Base-by-base conservation (phyloP, 495 filamentous ascomycete species). In the Annulohypoxylon moriforme region DNA sequence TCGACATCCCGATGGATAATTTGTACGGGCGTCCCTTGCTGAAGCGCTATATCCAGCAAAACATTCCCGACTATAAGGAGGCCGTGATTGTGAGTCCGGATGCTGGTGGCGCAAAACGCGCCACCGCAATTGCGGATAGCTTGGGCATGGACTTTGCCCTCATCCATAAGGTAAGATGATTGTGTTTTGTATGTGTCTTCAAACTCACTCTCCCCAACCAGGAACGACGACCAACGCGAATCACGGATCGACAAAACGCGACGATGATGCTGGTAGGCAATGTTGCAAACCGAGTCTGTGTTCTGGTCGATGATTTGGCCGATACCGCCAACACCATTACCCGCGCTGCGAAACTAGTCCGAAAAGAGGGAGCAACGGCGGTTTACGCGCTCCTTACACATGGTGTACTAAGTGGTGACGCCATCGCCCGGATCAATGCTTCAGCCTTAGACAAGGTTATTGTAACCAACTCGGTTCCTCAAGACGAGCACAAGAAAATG, bases 181-280 rank as follows among this genome's bases (percentile, higher is more conserved):
- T 62, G 61, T 71, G 46, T 71, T 61, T 61, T 61, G 53, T 76
- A 67, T 67, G 44, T 58, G 78, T 75, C 71, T 73, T 80, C 76
- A 73, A 71, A 85, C 73, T 74, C 69, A 81, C 73, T 77, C 72
- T 60, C 72, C 68, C 34, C 42, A 61, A 44, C 49, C 81, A 97
- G 94, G 96, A 99, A 86, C 95, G 96, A 64, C 93, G 96, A 33
- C 94, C 94, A n/a, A 98, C 94, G 42, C 91, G 91, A 62, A 94
- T 96, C 79, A 92, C 90, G 14, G 94, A 97, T 78, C 91, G 94
- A 42, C 96, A 97, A 80, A 97, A 98, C 80, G 95, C 96, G 14
- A 93, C 93, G 33, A 98, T 99, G 96, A 97, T 98, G 92, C 87
- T 99, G 22, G 96, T 99, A 7, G 96, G 96, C 59, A 89, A 97